Evolutionary conservation across 805 yeast genomes (phyloP), one percentile per base, ranked within the genome.

Genomic region (Kodamaea jinghongensis): DNA sequence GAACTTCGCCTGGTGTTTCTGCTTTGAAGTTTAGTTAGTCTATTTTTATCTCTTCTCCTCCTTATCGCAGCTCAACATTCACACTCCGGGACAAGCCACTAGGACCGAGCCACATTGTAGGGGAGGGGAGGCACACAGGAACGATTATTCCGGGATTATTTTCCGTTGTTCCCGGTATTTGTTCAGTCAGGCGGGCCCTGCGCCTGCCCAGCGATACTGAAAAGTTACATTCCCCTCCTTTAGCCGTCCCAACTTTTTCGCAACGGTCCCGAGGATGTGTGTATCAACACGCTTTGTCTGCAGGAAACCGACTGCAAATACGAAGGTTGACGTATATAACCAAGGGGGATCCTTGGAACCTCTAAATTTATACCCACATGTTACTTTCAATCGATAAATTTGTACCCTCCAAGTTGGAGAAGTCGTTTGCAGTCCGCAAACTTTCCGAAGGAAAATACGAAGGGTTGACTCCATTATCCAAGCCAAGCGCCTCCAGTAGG

Each of bases 401-500:
- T 17, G 20, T n/a, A n/a, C 17, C 42, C 10, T 38, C 42, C 29
- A 38, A 38, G 26, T 31, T 48, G 10, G 49, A 49, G 32, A 29
- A 40, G 14, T 37, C 47, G 13, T 51, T 48, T 33, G 51, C 42
- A 4, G 50, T 50, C 16, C 42, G 43, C 9, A 25, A 46, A 12
- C 28, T 45, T 11, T 34, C 30, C 13, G 45, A 41, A 5, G 25
- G 10, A 20, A 32, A 34, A 16, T 50, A 39, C 30, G 49, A 48
- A 29, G 54, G 54, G 3, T 14, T 48, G 13, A 31, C 36, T 1
- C 59, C 50, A 5, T 46, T 56, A 17, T 40, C 38, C n/a, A 55
- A 55, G 39, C 56, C 59, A 1, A 47, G 51, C 6, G 43, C 50
- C 5, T 38, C 32, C 14, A 45, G 57, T 10, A 50, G 65, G 27